Base-by-base conservation (phyloP, 345 rosid genomes). In the Arabis hirsuta region DNA sequence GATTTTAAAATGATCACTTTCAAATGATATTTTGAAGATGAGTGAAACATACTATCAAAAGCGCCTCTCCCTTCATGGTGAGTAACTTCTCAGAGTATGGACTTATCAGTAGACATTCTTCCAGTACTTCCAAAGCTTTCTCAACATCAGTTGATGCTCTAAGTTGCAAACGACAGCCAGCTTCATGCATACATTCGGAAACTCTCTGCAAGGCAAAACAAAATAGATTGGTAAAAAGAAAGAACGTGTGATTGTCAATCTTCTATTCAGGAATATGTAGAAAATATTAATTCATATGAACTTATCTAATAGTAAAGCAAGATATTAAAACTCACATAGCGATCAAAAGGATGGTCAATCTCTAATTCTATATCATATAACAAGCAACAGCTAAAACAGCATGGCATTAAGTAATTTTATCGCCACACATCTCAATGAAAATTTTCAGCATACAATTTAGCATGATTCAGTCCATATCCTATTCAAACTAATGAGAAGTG, bases 41-140 rank as follows among this genome's bases (percentile, higher is more conserved):
- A 55, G 59, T 79, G 60, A 20, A 22, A 70, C 80, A 76, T 73
- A 95, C 99, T 93, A 74, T 72, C 73, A 87, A 82, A 68, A 92
- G 86, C 16, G 90, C 85, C 72, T 85, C 82, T n/a, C 90, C 97
- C 78, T 90, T 95, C 92, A 87, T 88, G 74, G 82, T 84, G 74
- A 90, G 85, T 62, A 95, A 78, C 69, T 87, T 87, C 76, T 95
- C 99, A 20, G 96, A 85, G 69, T 73, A 74, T 44, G 83, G 47
- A 73, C 99, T 85, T 74, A 88, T 86, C 48, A 61, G 44, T 73
- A 90, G 67, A 57, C 91, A 86, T 80, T 92, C 97, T 60, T 79
- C 82, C 81, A 91, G 77, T 55, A 83, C 55, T 82, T 82, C 88
- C 84, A 88, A 75, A 52, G 90, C 92, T 64, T 67, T 84, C 69